These are phyloP conservation scores for Solanum chmielewskii DNA, from an alignment of 257 asterid species.

Conservation along the genomic window DNA sequence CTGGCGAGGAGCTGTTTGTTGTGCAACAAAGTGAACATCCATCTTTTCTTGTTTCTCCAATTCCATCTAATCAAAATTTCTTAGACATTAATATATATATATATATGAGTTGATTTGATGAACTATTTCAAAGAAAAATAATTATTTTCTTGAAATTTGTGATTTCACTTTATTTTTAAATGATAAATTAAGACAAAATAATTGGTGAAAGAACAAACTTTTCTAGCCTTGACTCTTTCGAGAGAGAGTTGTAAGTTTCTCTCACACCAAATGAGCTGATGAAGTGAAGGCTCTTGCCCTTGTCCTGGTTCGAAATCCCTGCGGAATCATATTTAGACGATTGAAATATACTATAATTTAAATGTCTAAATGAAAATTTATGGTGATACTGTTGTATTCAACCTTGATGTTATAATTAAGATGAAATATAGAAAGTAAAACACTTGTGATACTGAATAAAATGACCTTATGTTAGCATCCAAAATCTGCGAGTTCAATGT, in stretches of 20 bases:
- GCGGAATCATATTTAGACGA: background rate
- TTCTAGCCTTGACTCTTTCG: background rate
- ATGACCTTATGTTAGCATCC: slow-evolving; percentile 45
- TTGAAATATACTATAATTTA: background rate
- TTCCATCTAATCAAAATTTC: slow-evolving; percentile 5
- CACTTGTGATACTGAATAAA: background rate
- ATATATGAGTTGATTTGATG: background rate
- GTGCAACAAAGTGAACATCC: background rate
- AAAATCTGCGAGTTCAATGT: slow-evolving; percentile 24
- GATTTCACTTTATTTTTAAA: background rate
- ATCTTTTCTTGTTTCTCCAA: slow-evolving; percentile 3
- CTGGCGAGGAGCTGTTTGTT: background rate
- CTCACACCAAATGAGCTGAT: slow-evolving; percentile 49
- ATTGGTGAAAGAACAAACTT: background rate
- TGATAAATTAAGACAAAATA: background rate
- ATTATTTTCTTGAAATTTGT: background rate
- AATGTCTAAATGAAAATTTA: background rate
- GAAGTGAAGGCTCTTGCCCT: slow-evolving; percentile 38
- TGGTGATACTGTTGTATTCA: background rate
- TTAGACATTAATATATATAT: background rate
- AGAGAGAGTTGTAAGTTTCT: slow-evolving; percentile 35
- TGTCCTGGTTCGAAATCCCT: slow-evolving; percentile 40
- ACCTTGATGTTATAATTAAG: background rate
- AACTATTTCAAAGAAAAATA: background rate
- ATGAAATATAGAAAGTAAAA: background rate